Evolutionary conservation across 805 yeast species (phyloP).

Genomic region (Kuraishia hungarica): DNA sequence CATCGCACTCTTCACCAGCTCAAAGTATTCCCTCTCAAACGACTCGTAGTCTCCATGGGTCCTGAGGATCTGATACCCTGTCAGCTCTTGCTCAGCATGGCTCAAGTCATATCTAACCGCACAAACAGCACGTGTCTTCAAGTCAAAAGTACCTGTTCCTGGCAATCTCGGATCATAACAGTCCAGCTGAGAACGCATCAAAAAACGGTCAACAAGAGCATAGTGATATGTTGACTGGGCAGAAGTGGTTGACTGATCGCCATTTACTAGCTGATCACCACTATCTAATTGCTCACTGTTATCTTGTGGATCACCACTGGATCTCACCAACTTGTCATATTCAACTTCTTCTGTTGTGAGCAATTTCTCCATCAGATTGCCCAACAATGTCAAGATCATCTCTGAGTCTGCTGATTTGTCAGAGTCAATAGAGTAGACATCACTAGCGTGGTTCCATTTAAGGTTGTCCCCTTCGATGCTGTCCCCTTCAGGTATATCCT

Average conservation of each 20-base stretch:
- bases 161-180: conserved; percentile 72
- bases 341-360: conserved; percentile 37
- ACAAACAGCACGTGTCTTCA: conserved; percentile 86
- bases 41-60: conserved; percentile 64
- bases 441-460: too few relatives aligned
- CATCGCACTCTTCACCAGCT: conserved; percentile 66
- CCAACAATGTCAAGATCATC: conserved; percentile 61
- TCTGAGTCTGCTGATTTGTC: conserved; percentile 65
- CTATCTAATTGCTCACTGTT: conserved; percentile 15
- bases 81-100: conserved; percentile 34
- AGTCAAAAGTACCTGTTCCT: conserved; percentile 86
- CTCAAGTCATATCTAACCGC: conserved; percentile 72
- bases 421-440: conserved; percentile 59
- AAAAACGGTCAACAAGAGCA: conserved; percentile 55
- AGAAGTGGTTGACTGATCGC: conserved; percentile 8
- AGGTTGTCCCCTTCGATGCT: too few relatives aligned
- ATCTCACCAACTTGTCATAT: not conserved
- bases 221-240: conserved; percentile 55
- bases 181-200: conserved; percentile 88
- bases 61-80: conserved; percentile 60
- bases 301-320: conserved; percentile 8
- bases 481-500: conserved; percentile 21
- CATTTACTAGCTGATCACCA: too few relatives aligned
- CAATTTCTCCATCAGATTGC: conserved; percentile 71
- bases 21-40: conserved; percentile 73